These are phyloP conservation scores for Fonsecaea pedrosoi DNA, from an alignment of 2,329 filamentous ascomycete species.

Conservation along the genomic window DNA sequence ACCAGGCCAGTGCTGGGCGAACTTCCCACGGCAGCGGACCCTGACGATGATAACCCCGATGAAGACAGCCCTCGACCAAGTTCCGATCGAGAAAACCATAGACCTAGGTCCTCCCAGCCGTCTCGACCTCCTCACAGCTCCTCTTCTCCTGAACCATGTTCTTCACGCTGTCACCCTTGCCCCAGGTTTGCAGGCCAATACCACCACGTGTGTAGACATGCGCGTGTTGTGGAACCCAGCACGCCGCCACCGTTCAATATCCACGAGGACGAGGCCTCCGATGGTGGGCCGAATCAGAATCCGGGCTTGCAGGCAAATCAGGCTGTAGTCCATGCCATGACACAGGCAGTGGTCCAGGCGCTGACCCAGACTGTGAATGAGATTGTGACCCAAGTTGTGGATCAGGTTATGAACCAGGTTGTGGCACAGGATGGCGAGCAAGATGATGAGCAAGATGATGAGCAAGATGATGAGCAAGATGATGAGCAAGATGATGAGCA, in stretches of 20 bases:
- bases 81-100: conserved; percentile 5
- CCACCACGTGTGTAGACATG: conserved; percentile 23
- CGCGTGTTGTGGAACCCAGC: neutral
- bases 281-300: neutral
- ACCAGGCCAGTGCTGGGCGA: neutral
- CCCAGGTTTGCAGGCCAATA: conserved; percentile 29
- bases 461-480: no score
- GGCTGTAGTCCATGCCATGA: no score
- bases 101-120: neutral
- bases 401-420: no score
- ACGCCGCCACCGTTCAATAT: neutral
- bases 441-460: no score
- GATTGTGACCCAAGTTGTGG: no score
- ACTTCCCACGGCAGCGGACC: neutral
- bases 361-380: no score
- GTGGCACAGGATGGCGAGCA: no score
- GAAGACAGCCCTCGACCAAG: neutral
- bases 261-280: neutral
- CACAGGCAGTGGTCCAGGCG: no score
- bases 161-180: conserved; percentile 25
- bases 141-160: neutral
- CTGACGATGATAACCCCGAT: neutral
- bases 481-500: no score
- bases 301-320: neutral
- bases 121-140: neutral